Evolutionary conservation across 345 rosid species (phyloP).

Genomic region (Ceriops decandra): DNA sequence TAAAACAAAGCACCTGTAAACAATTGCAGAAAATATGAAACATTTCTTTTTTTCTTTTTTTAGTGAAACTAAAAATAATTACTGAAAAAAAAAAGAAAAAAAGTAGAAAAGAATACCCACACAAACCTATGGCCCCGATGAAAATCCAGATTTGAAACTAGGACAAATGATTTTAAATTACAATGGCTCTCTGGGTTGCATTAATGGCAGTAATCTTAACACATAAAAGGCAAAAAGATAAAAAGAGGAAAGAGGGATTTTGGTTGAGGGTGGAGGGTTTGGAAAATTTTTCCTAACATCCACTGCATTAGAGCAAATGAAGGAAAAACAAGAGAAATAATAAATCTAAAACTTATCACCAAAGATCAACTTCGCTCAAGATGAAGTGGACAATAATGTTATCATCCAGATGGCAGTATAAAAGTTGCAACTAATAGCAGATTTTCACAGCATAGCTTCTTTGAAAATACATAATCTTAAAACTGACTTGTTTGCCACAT

Average conservation of each 20-base stretch:
- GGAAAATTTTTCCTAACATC: too few species aligned
- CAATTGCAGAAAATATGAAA: constrained; percentile 2
- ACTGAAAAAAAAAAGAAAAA: background rate
- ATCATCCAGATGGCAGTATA: background rate
- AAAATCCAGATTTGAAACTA: too few species aligned
- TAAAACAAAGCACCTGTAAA: constrained; percentile 64
- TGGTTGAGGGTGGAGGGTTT: too few species aligned
- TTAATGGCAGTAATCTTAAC: too few species aligned
- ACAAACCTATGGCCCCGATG: too few species aligned
- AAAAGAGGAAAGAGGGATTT: too few species aligned
- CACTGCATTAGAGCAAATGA: too few species aligned
- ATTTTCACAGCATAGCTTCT: background rate
- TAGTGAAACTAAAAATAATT: background rate
- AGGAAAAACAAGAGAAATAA: too few species aligned
- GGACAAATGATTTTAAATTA: too few species aligned
- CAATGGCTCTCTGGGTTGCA: too few species aligned
- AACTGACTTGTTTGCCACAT: constrained; percentile 68
- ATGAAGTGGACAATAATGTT: background rate
- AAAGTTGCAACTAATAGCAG: background rate
- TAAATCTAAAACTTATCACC: background rate
- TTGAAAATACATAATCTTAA: background rate
- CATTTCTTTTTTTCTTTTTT: background rate
- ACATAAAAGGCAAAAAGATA: too few species aligned
- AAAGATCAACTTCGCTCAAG: background rate
- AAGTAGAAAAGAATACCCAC: background rate